Percentiles rank a stretch among this genome's conserved stretches.
Conservation (phyloP, 345 rosid genomes). For the Linum lewisii region DNA sequence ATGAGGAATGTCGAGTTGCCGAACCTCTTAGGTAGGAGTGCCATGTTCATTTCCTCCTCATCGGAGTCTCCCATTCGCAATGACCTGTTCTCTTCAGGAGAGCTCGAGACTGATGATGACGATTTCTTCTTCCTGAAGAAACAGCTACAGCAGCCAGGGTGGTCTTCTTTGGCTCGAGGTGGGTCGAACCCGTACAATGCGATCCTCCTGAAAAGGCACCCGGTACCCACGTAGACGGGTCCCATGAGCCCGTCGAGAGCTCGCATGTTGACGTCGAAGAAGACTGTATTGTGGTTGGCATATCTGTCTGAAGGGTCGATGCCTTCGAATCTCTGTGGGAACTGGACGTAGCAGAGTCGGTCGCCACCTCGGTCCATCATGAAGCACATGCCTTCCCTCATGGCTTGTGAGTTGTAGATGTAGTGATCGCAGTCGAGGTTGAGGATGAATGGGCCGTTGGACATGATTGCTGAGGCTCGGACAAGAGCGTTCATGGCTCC, state of each 20-base stretch:
- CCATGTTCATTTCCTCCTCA: conserved; percentile 72
- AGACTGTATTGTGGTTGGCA: conserved; percentile 95
- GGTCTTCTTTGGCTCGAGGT: conserved; percentile 63
- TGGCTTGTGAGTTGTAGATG: conserved; percentile 84
- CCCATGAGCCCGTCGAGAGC: conserved; percentile 99
- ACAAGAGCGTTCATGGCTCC: conserved; percentile 99
- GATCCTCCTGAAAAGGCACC: conserved; percentile 85
- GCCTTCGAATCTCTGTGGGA: conserved; percentile 97
- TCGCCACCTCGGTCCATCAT: conserved; percentile 99
- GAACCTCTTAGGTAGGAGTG: conserved; percentile 64
- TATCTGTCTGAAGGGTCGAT: conserved; percentile 97
- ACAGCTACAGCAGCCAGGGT: conserved; percentile 58
- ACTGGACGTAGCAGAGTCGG: conserved; percentile 84
- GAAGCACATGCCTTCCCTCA: conserved; percentile 99
- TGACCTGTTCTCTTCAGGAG: conserved; percentile 67
- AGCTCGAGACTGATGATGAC: conserved; percentile 20
- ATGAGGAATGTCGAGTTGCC: conserved; percentile 79
- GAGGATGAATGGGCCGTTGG: conserved; percentile 92
- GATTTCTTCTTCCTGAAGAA: conserved; percentile 55
- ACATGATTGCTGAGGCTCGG: conserved; percentile 96
- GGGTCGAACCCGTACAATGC: conserved; percentile 95
- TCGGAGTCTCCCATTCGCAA: conserved; percentile 82
- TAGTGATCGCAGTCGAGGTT: conserved; percentile 98
- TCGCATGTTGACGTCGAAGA: conserved; percentile 98
- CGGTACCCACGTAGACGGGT: conserved; percentile 95